Evolutionary conservation across 345 rosid species (phyloP), one percentile per base, ranked within the genome.

Genomic region (Excoecaria agallocha): DNA sequence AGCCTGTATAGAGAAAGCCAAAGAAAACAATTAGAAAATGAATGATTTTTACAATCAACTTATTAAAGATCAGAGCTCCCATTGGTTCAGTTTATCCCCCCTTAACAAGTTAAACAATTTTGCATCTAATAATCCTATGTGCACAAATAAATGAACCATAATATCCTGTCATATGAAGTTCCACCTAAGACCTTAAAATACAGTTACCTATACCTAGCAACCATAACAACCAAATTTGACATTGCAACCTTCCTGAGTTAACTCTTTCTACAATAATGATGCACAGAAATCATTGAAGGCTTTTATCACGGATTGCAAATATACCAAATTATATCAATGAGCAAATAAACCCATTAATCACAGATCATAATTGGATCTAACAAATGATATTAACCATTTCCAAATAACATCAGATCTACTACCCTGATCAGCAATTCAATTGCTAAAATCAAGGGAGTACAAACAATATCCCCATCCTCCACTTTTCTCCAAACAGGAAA

Each of bases 1-100:
- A 58, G 88, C 88, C 90, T 74, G 62, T 13, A 64, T 25, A 41
- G 19, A 46, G 9, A 48, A 2, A 60, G n/a, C 43, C n/a, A 38
- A 38, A 71, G 9, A 45, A 17, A 30, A 35, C 19, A 19, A n/a
- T 19, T 4, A 50, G 58, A 4, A 48, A 22, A 12, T 48, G 20
- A 67, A 67, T n/a, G 54, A 41, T 65, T 20, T 66, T 30, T 3
- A 3, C 30, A 57, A 17, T 43, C 48, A 39, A 5, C 35, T 56
- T 70, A 49, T 51, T 70, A 20, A 38, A 13, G 20, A 11, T 15
- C 12, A 10, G 15, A 43, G 2, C 20, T 16, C 20, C 57, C 16
- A 56, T 39, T 39, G 16, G 1, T 17, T 45, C 17, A 17, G 24
- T 22, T 45, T 17, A 17, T 43, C 57, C 51, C 22, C 16, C 12